Base-by-base conservation (phyloP, 139 green algal genomes). In the Chlorella sp. region DNA sequence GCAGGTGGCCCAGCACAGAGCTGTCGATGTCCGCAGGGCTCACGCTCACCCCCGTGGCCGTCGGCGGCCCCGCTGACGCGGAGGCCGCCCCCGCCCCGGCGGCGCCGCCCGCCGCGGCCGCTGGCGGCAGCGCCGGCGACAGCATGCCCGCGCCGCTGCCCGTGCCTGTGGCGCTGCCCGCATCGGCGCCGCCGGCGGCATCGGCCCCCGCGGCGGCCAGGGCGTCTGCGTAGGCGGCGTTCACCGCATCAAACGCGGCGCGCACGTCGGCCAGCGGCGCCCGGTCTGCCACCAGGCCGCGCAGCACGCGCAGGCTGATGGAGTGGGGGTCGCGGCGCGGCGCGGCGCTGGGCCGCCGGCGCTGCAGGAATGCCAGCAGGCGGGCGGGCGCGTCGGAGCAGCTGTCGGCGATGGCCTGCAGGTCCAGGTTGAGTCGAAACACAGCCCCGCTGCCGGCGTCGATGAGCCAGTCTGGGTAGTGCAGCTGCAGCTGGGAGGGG, bases 281-380 rank as follows among this genome's bases (percentile, higher is more conserved):
- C 40, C 64, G 23, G 1, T 60, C 73, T 0, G 9, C 17, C 21
- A 72, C 29, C 23, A 79, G 33, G 1, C 62, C 46, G 15, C 74
- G 43, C 66, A 79, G 66, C 66, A 63, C 59, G 14, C 61, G 42
- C 53, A 79, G 66, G 33, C 53, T 79, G 53, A 79, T 60, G 53
- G 33, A 43, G 9, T 43, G 50, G 4, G 74, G 60, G 23, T 79
- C 74, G 11, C 59, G 53, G 11, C 21, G 45, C 23, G 65, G 42
- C 45, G 33, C 74, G 4, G 43, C 23, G 5, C 40, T 38, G 25
- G 53, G 41, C 23, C 27, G 40, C n/a, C 76, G 66, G 17, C 76
- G 63, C 68, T 81, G 76, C 46, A 81, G 55, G 42, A 74, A 81
- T 53, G 76, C 63, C 29, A 81, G 66, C 59, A 74, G 60, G n/a